Evolutionary conservation across 345 rosid species (phyloP).

Genomic region (Bruguiera sexangula): DNA sequence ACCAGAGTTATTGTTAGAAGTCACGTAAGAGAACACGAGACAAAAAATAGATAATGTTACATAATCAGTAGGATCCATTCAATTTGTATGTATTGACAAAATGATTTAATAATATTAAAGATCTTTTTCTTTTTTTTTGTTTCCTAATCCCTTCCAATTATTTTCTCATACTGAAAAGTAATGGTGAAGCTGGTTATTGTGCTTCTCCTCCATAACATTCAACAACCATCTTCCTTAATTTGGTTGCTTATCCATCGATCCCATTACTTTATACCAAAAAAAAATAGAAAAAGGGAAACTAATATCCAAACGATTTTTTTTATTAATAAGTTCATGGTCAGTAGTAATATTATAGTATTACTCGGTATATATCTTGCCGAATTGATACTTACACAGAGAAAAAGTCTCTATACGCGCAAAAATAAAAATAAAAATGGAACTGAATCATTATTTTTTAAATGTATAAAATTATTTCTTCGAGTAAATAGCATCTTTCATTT

Average conservation of each 20-base stretch:
- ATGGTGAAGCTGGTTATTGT: conserved; percentile 33
- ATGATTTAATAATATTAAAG: too few relatives aligned
- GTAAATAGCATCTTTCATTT: too few relatives aligned
- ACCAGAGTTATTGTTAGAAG: not conserved
- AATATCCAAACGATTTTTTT: not conserved
- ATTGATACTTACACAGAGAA: too few relatives aligned
- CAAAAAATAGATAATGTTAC: not conserved
- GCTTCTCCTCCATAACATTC: conserved; percentile 33
- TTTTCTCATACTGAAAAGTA: conserved; percentile 6
- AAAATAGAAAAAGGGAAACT: not conserved
- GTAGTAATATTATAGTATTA: not conserved
- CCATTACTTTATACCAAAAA: conserved; percentile 16
- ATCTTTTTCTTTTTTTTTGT: not conserved
- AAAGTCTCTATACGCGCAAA: too few relatives aligned
- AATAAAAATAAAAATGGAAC: too few relatives aligned
- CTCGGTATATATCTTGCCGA: not conserved
- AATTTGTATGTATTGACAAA: too few relatives aligned
- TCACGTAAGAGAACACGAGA: not conserved
- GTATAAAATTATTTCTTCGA: too few relatives aligned
- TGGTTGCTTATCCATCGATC: conserved; percentile 38
- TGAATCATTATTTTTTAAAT: too few relatives aligned
- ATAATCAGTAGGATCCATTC: not conserved
- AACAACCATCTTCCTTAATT: conserved; percentile 44
- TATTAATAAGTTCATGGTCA: not conserved
- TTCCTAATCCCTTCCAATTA: not conserved